phyloP scores from a whole-genome alignment of 2,329 filamentous ascomycete genomes.

The Penicillium sp. region DNA sequence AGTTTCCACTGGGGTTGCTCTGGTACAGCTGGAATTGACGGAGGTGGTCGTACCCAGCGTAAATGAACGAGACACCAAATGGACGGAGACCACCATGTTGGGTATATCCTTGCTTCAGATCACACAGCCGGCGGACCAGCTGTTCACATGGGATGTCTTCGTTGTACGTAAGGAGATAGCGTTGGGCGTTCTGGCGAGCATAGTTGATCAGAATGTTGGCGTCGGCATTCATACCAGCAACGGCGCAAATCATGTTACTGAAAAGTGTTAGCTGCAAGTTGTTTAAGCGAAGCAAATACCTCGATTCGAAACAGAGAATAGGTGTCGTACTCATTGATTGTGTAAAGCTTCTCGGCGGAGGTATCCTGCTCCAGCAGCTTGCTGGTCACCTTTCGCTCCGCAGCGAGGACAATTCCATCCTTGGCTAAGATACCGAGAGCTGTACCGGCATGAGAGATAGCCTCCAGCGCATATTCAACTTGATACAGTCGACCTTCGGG shows the following conservation, averaged over 20 bases:
- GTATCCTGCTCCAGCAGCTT: constrained; percentile 99
- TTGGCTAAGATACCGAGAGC: constrained; percentile 94
- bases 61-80: constrained; percentile 99
- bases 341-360: constrained; percentile 99
- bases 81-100: constrained; percentile 97
- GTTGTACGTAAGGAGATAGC: constrained; percentile 98
- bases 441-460: constrained; percentile 96
- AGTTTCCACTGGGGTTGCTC: constrained; percentile 98
- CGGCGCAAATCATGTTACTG: constrained; percentile 99
- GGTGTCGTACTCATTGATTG: constrained; percentile 80
- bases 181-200: constrained; percentile 92
- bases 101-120: constrained; percentile 98
- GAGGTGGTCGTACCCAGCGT: constrained; percentile 94
- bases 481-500: constrained; percentile 97
- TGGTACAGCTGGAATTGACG: constrained; percentile 98
- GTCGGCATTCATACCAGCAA: constrained; percentile 98
- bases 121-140: constrained; percentile 91
- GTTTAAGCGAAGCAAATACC: neutral
- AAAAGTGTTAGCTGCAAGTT: constrained; percentile 24
- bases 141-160: constrained; percentile 99
- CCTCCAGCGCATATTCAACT: constrained; percentile 98
- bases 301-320: neutral
- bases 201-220: constrained; percentile 99
- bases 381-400: constrained; percentile 97
- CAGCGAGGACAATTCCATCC: constrained; percentile 96